phyloP scores from a whole-genome alignment of 805 yeast genomes.

The Nakazawaea ishiwadae region DNA sequence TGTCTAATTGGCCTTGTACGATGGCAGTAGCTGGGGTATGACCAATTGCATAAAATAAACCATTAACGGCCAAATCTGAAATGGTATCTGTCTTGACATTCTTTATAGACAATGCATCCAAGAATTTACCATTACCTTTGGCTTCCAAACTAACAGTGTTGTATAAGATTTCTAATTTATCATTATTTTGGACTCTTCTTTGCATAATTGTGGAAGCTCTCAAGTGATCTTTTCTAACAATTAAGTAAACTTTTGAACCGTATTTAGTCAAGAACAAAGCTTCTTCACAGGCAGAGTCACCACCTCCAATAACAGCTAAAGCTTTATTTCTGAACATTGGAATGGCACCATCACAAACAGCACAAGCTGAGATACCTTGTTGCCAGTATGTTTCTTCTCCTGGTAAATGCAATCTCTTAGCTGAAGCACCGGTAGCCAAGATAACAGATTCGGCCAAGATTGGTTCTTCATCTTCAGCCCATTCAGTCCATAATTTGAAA shows the following conservation, averaged over 20 bases:
- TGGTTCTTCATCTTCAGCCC: constrained; percentile 88
- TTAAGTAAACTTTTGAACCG: constrained; percentile 90
- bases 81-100: constrained; percentile 69
- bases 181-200: constrained; percentile 79
- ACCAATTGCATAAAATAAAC: constrained; percentile 97
- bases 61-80: constrained; percentile 72
- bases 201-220: constrained; percentile 98
- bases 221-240: constrained; percentile 90
- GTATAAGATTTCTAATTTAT: constrained; percentile 87
- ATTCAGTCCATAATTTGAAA: constrained; percentile 96
- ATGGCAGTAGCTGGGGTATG: constrained; percentile 92
- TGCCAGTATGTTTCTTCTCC: constrained; percentile 99
- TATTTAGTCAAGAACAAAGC: constrained; percentile 95
- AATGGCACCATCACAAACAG: constrained; percentile 99
- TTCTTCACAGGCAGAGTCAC: constrained; percentile 99
- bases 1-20: constrained; percentile 70
- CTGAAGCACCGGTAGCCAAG: constrained; percentile 97
- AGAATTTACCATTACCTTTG: constrained; percentile 87
- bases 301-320: constrained; percentile 97
- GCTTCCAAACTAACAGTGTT: constrained; percentile 84
- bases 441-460: constrained; percentile 89
- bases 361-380: constrained; percentile 98
- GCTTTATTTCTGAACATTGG: constrained; percentile 98
- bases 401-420: constrained; percentile 87
- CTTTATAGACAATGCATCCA: constrained; percentile 59